Evolutionary conservation across 768 basidiomycete genomes (phyloP), one percentile per base, ranked within the genome.

Genomic region (Rhizopogon sp.): DNA sequence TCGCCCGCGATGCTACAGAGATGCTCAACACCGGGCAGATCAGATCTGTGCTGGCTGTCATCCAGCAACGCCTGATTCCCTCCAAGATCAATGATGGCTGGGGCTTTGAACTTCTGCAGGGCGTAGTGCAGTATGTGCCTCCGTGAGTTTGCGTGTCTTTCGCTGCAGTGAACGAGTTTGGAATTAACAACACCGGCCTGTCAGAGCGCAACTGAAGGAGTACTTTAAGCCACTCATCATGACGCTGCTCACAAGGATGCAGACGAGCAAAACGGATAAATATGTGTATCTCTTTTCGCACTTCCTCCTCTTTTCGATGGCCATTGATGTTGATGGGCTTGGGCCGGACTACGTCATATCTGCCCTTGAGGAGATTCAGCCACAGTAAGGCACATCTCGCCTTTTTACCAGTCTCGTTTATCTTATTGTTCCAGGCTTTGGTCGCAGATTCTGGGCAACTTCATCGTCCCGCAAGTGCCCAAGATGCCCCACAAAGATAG

Each of bases 71-170:
- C 42, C 73, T 99, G 20, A 85, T 97, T 31, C 90, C 90, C 5
- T 87, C 85, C 16, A 95, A 93, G 66, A 54, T 85, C 25, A 93
- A 97, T 64, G 96, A 99, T 68, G 79, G 74, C 5, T 95, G 89
- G 82, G 96, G 93, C 1, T 93, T 96, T 59, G 94, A 97, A 66
- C 73, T 99, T 11, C 66, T 99, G 45, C 83, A 95, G 56, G 79
- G 82, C 5, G 80, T 97, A 14, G 80, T 93, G 51, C 77, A 80
- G 46, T 70, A 82, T 62, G 79, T 93, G 14, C 85, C 89, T 47
- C 76, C 84, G 93, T 98, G 66, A 70, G 93, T 79, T 6, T 52
- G 14, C 28, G 29, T 22, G 5, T 22, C 58, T 54, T 55, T 39
- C 14, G 31, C 17, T 13, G 14, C 22, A 9, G 25, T 7, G 28